Percentiles rank a stretch among this genome's conserved stretches.
Evolutionary conservation across 768 basidiomycete genomes (phyloP).

Genomic region (Mycena polygramma): DNA sequence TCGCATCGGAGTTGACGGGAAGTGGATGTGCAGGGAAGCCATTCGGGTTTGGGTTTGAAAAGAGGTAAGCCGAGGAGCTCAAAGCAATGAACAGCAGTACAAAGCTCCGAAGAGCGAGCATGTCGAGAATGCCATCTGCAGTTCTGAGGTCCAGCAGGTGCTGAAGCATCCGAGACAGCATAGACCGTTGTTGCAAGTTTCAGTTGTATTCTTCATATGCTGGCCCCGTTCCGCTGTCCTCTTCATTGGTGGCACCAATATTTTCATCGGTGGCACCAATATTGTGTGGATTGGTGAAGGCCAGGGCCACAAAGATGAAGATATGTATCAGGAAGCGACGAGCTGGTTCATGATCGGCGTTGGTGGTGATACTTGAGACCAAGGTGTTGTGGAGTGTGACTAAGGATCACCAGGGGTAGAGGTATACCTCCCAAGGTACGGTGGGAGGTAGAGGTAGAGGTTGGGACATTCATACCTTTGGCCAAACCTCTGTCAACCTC

Average conservation of each 20-base stretch:
- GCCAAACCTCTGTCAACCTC: too few species aligned
- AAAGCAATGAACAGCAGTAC: neutral
- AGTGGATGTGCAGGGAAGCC: too few species aligned
- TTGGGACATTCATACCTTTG: too few species aligned
- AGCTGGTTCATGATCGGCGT: conserved; percentile 8
- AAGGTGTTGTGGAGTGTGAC: neutral
- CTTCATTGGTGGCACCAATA: too few species aligned
- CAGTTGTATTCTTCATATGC: too few species aligned
- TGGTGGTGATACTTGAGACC: neutral
- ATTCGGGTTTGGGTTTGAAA: too few species aligned
- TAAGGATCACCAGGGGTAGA: too few species aligned
- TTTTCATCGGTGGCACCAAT: neutral
- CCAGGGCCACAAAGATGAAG: neutral
- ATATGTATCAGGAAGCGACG: neutral
- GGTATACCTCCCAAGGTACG: too few species aligned
- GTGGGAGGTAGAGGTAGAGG: too few species aligned
- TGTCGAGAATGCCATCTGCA: neutral
- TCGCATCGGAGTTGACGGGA: neutral
- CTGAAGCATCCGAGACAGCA: neutral
- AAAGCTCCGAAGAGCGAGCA: conserved; percentile 7
- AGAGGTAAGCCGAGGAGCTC: neutral
- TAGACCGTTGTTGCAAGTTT: neutral
- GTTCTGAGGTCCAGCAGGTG: conserved; percentile 1
- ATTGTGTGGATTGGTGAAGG: neutral
- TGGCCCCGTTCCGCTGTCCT: too few species aligned